These are phyloP conservation scores for Aspergillus heteromorphus DNA, from an alignment of 495 filamentous ascomycete species.

Conservation along the genomic window DNA sequence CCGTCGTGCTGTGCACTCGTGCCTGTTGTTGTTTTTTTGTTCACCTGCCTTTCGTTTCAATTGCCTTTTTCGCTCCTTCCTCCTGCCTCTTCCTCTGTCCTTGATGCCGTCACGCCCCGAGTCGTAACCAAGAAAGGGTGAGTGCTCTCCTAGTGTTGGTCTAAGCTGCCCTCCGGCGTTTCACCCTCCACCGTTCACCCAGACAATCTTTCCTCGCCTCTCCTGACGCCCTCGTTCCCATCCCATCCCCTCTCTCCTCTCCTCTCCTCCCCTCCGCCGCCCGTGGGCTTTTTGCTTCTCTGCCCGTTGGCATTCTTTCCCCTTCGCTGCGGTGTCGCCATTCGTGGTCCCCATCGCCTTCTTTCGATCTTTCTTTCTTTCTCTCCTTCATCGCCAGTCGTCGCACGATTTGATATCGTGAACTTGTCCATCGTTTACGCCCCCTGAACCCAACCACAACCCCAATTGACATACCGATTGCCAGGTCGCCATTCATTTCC, in stretches of 20 bases:
- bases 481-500: conserved; percentile 17
- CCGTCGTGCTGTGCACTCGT: conserved; percentile 7
- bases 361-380: no score
- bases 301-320: not conserved
- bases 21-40: not conserved
- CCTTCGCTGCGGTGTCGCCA: not conserved
- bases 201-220: conserved; percentile 3
- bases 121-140: no score
- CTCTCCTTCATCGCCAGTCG: conserved; percentile 5
- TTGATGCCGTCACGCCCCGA: not conserved
- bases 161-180: conserved; percentile 15
- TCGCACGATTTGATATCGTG: conserved; percentile 25
- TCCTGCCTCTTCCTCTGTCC: not conserved
- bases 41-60: not conserved
- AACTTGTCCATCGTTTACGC: conserved; percentile 8
- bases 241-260: not conserved
- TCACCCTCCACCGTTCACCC: conserved; percentile 10
- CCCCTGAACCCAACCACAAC: conserved; percentile 7
- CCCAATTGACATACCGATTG: conserved; percentile 13
- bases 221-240: conserved; percentile 2
- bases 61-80: not conserved
- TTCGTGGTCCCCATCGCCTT: no score
- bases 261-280: not conserved
- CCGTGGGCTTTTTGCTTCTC: not conserved
- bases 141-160: conserved; percentile 10